Percentiles rank a stretch among this genome's conserved stretches.
These are phyloP conservation scores for Neonectria sp. DNA, from an alignment of 2,329 filamentous ascomycete genomes.

Conservation along the genomic window DNA sequence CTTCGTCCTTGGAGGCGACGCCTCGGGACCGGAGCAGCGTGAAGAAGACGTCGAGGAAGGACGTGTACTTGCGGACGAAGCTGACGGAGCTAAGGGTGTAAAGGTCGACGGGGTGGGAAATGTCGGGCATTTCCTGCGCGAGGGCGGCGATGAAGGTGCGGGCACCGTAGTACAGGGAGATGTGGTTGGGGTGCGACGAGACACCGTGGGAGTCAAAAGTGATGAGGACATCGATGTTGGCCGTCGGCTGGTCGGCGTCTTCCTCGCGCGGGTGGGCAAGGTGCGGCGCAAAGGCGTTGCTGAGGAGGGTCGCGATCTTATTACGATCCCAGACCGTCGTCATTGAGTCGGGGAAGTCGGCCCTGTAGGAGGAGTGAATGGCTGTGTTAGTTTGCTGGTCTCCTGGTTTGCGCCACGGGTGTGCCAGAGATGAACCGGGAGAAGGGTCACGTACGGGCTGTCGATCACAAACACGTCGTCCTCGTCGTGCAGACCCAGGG, in stretches of 20 bases:
- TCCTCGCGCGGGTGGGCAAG: constrained; percentile 57
- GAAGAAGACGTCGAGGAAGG: constrained; percentile 80
- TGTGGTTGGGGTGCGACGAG: constrained; percentile 94
- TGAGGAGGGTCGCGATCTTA: constrained; percentile 79
- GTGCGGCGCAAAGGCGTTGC: constrained; percentile 80
- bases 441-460: constrained; percentile 70
- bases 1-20: constrained; percentile 50
- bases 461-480: constrained; percentile 91
- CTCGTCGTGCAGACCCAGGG: constrained; percentile 80
- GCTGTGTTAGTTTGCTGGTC: constrained; percentile 21
- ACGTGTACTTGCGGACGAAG: constrained; percentile 85
- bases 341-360: constrained; percentile 92
- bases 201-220: constrained; percentile 91
- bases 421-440: neutral
- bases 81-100: constrained; percentile 86
- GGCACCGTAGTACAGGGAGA: constrained; percentile 88
- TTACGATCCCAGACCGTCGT: constrained; percentile 80
- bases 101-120: constrained; percentile 81
- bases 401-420: neutral
- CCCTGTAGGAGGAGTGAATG: constrained; percentile 39
- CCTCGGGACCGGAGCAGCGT: constrained; percentile 70
- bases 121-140: constrained; percentile 74
- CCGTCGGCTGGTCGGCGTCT: constrained; percentile 56
- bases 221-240: constrained; percentile 83
- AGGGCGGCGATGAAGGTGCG: constrained; percentile 79